Evolutionary conservation across 257 asterid genomes (phyloP), one percentile per base, ranked within the genome.

Genomic region (Solanum verrucosum): DNA sequence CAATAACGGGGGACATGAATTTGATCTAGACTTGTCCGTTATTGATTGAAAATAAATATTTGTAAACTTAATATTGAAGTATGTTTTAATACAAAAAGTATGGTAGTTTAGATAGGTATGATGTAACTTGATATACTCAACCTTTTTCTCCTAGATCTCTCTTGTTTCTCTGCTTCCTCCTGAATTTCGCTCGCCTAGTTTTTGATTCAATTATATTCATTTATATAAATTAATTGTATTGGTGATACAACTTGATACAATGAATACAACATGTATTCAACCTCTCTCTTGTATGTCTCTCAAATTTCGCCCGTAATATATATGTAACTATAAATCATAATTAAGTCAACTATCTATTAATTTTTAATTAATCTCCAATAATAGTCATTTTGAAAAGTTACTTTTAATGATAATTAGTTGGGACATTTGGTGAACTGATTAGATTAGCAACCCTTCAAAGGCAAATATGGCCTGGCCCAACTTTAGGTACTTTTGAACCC

Each of bases 101-200:
- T 16, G 9, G 7, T 35, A 35, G 38, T 35, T 35, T 35, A 6
- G 38, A 7, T 35, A 35, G 7, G 7, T 35, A 35, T 49, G 59
- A 15, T 15, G 21, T 15, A 49, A 49, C 3, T 49, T 49, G 59
- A 49, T 49, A 49, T 46, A 49, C 2, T 15, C 21, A 5, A 15
- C 0, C 21, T 2, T 49, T 49, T 15, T 49, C 0, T 49, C 2
- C 1, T 49, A 49, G 21, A 15, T 49, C 1, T 46, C 16, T 12
- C 16, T 44, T 5, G 5, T 12, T 4, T 2, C 16, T 4, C 18
- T 46, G 0, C 0, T 29, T 29, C 31, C 31, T 2, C 31, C 31
- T 3, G 18, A 46, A 13, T 46, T 1, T 15, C 20, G 21, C 7
- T 49, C 59, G 59, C 0, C 21, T 49, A 49, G 8, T 15, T 49